Conservation (phyloP, 2,329 filamentous ascomycete genomes). For the Aspergillus candidus region DNA sequence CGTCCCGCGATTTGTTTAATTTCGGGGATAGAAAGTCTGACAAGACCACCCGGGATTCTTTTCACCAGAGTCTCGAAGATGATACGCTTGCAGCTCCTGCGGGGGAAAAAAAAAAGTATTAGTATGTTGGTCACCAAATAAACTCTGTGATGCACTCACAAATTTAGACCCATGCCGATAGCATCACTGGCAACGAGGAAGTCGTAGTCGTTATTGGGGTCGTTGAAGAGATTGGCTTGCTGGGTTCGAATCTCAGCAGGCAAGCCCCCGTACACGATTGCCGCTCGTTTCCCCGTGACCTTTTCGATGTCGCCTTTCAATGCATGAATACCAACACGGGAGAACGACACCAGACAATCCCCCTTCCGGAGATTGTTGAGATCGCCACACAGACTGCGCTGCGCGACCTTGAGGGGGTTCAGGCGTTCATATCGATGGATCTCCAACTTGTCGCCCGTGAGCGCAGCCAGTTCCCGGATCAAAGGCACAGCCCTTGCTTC, state of each 20-base stretch:
- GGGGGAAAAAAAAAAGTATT: not conserved
- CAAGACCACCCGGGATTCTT: conserved; percentile 55
- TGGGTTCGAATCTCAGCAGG: conserved; percentile 89
- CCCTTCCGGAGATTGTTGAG: conserved; percentile 71
- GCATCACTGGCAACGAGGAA: conserved; percentile 90
- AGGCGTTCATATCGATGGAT: conserved; percentile 80
- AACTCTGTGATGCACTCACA: conserved; percentile 49
- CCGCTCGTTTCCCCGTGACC: conserved; percentile 70
- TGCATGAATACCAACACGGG: conserved; percentile 70
- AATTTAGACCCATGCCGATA: conserved; percentile 93
- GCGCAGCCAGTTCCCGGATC: conserved; percentile 68
- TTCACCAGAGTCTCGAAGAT: conserved; percentile 78
- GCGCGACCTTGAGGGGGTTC: conserved; percentile 65
- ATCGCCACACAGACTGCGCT: conserved; percentile 56
- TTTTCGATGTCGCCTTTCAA: conserved; percentile 73
- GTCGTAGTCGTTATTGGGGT: conserved; percentile 92
- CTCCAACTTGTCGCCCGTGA: conserved; percentile 73
- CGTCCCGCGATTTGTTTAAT: conserved; percentile 93
- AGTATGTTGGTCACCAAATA: too few species aligned
- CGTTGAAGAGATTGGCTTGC: conserved; percentile 90
- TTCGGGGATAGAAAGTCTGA: conserved; percentile 63
- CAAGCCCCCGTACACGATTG: conserved; percentile 85
- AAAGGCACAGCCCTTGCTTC: conserved; percentile 77
- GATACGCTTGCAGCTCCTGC: conserved; percentile 71
- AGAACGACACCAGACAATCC: conserved; percentile 85